A percentile compares a stretch with the other conserved stretches of the same genome.
Conservation (phyloP, 2,329 filamentous ascomycete species). For the Lizonia empirigonia region DNA sequence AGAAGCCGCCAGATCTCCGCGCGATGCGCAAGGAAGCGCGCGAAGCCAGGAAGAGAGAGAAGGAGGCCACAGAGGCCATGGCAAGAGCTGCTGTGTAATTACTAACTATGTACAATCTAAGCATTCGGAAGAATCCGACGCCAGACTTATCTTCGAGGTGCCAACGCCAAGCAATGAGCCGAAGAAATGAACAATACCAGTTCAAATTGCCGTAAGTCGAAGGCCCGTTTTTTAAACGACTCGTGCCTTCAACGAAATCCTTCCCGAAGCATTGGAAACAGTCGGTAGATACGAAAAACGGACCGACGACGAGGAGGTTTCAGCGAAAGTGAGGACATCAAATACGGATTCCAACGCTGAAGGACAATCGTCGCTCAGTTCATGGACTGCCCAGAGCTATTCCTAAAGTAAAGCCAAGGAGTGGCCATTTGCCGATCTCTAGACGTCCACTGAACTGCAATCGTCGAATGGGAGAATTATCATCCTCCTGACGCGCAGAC, state of each 20-base stretch:
- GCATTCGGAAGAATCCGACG: neutral
- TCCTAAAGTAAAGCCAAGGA: neutral
- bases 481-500: neutral
- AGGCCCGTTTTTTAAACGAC: neutral
- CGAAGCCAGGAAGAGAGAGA: slow-evolving; percentile 70
- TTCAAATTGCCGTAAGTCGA: neutral
- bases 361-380: slow-evolving; percentile 1
- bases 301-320: neutral
- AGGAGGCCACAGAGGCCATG: slow-evolving; percentile 53
- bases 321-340: neutral
- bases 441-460: neutral
- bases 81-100: slow-evolving; percentile 23
- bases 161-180: neutral
- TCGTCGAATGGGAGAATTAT: neutral
- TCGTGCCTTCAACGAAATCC: no score
- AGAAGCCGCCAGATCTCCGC: slow-evolving; percentile 85
- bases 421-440: neutral
- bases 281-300: neutral
- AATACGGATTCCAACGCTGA: neutral
- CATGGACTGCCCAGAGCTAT: neutral
- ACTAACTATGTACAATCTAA: slow-evolving; percentile 21
- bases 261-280: no score
- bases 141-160: neutral
- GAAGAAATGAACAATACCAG: no score
- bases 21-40: slow-evolving; percentile 73